Evolutionary conservation across 1,139 yeast species (phyloP).

Genomic region (Debaryomyces udenii): DNA sequence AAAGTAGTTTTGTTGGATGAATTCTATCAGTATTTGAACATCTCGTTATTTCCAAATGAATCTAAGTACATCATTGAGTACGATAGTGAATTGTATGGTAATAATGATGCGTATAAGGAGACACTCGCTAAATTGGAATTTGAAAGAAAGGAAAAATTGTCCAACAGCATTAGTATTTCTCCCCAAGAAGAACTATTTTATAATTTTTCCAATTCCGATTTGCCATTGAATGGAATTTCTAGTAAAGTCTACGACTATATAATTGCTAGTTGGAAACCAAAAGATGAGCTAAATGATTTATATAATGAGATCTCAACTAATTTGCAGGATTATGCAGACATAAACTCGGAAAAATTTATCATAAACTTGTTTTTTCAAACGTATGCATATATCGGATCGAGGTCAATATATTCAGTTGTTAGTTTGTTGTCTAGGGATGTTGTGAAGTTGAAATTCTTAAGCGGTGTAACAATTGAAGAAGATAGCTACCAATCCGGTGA

Average conservation of each 20-base stretch:
- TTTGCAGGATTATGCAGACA: conserved; percentile 26
- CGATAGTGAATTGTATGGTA: conserved; percentile 43
- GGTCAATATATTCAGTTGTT: conserved; percentile 87
- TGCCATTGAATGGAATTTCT: conserved; percentile 43
- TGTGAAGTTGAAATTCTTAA: conserved; percentile 49
- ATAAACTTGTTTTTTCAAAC: conserved; percentile 69
- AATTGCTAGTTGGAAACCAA: conserved; percentile 45
- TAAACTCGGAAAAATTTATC: conserved; percentile 47
- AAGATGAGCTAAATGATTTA: conserved; percentile 41
- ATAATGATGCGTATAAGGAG: conserved; percentile 28
- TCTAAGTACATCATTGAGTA: conserved; percentile 34
- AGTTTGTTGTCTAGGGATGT: conserved; percentile 64
- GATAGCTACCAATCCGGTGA: conserved; percentile 35
- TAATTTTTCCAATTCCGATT: conserved; percentile 37
- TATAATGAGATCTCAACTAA: conserved; percentile 32
- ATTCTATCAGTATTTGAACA: conserved; percentile 64
- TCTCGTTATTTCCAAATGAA: conserved; percentile 35
- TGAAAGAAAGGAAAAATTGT: conserved; percentile 35
- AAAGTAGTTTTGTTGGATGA: conserved; percentile 48
- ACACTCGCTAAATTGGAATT: conserved; percentile 30
- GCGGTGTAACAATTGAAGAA: conserved; percentile 36
- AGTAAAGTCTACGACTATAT: conserved; percentile 47
- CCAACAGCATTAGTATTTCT: conserved; percentile 30
- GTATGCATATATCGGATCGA: conserved; percentile 79
- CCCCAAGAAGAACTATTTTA: conserved; percentile 48